These are phyloP conservation scores for Asterella californica DNA, from an alignment of 225 moss, liverwort and hornwort genomes.

Conservation along the genomic window DNA sequence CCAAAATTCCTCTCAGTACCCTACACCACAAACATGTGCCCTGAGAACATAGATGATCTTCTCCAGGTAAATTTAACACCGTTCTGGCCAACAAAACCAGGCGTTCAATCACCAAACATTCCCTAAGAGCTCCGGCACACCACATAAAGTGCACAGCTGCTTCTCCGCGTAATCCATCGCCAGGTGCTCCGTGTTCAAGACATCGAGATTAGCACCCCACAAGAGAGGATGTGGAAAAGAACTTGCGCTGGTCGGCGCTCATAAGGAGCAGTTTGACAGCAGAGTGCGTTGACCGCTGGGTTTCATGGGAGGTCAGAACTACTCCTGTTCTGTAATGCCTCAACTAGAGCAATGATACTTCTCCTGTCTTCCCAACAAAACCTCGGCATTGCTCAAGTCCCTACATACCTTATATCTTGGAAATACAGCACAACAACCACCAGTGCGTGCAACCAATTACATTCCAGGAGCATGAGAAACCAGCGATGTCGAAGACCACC, in stretches of 20 bases:
- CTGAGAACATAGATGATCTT: too few relatives aligned
- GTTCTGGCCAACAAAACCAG: background rate
- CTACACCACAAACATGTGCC: background rate
- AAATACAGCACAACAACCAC: background rate
- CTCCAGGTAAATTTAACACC: background rate
- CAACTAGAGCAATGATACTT: background rate
- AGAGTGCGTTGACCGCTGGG: conserved; percentile 2
- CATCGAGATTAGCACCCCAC: background rate
- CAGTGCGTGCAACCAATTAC: background rate
- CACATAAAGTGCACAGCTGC: conserved; percentile 2
- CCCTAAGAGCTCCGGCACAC: background rate
- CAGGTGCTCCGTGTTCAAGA: background rate
- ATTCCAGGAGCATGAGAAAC: background rate
- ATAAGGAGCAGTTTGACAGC: background rate
- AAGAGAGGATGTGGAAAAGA: background rate
- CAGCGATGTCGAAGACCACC: background rate
- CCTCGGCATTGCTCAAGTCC: conserved; percentile 1
- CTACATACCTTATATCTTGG: background rate
- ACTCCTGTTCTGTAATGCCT: background rate
- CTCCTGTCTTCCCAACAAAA: background rate
- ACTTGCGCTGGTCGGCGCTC: background rate
- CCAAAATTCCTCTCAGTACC: background rate
- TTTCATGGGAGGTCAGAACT: background rate
- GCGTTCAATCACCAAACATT: background rate
- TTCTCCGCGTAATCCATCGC: conserved; percentile 6